These are phyloP conservation scores for Botrytis byssoidea DNA, from an alignment of 2,329 filamentous ascomycete genomes.

Conservation along the genomic window DNA sequence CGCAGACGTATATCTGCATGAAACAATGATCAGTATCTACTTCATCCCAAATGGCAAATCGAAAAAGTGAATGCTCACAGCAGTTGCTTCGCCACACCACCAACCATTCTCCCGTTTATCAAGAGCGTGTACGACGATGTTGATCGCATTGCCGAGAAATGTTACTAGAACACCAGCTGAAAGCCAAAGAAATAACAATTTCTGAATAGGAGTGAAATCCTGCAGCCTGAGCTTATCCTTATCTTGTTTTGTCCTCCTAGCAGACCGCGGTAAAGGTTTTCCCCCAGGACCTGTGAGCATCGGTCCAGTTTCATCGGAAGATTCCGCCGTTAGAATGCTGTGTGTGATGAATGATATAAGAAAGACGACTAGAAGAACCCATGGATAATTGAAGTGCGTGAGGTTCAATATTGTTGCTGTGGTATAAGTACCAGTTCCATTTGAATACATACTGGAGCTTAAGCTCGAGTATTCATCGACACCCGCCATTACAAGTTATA, in stretches of 20 bases:
- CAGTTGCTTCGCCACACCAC: conserved; percentile 79
- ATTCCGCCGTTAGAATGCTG: conserved; percentile 53
- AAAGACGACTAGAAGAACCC: conserved; percentile 64
- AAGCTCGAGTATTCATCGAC: conserved; percentile 32
- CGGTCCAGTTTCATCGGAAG: conserved; percentile 39
- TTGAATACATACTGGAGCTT: conserved; percentile 21
- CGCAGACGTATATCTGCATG: conserved; percentile 76
- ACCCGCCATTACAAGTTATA: conserved; percentile 37
- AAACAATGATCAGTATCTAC: conserved; percentile 22
- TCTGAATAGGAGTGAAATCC: conserved; percentile 63
- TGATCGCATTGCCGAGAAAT: conserved; percentile 71
- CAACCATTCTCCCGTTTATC: conserved; percentile 62
- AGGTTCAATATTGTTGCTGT: conserved; percentile 31
- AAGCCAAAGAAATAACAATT: conserved; percentile 73
- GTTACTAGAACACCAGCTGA: conserved; percentile 69
- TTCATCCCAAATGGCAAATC: not conserved
- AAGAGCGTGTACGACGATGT: conserved; percentile 74
- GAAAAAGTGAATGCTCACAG: conserved; percentile 55
- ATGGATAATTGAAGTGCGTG: conserved; percentile 54
- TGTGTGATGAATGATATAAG: conserved; percentile 59
- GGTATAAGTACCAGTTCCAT: conserved; percentile 25
- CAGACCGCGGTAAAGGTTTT: conserved; percentile 67
- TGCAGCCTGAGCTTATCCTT: conserved; percentile 43
- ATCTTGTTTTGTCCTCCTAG: conserved; percentile 45
- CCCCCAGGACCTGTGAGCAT: conserved; percentile 76